phyloP scores from a whole-genome alignment of 192 early-diverging fungal species.

The Podila clonocystis region DNA sequence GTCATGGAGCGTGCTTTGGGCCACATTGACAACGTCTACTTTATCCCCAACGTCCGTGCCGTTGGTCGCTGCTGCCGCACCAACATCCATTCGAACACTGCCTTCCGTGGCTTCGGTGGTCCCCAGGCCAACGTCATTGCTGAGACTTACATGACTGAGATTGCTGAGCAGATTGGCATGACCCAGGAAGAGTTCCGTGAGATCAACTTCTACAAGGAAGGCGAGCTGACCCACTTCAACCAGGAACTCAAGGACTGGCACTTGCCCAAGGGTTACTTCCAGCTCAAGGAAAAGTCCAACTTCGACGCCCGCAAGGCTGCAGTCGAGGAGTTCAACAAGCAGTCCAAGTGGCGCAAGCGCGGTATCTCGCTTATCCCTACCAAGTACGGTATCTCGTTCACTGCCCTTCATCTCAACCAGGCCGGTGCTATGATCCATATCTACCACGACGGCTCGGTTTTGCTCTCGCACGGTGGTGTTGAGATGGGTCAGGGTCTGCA shows the following conservation, averaged over 20 bases:
- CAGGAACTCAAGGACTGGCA: conserved; percentile 78
- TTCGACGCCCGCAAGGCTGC: conserved; percentile 62
- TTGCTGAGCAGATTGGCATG: conserved; percentile 75
- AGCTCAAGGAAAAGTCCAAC: conserved; percentile 65
- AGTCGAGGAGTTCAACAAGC: conserved; percentile 75
- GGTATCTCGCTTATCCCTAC: conserved; percentile 84
- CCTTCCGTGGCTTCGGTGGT: conserved; percentile 87
- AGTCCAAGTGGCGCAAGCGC: conserved; percentile 79
- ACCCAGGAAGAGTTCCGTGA: conserved; percentile 70
- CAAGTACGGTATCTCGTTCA: conserved; percentile 86
- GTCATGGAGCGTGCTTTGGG: conserved; percentile 81
- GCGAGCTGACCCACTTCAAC: conserved; percentile 77
- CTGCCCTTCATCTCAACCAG: conserved; percentile 81
- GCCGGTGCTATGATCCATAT: conserved; percentile 86
- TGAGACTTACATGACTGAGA: conserved; percentile 81
- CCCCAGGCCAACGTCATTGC: conserved; percentile 87
- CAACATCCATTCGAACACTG: conserved; percentile 88
- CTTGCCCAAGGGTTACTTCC: conserved; percentile 73
- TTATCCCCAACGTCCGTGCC: conserved; percentile 73
- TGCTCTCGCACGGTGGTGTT: conserved; percentile 85
- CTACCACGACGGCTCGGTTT: conserved; percentile 86
- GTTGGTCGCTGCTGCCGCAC: conserved; percentile 81
- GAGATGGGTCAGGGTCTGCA: conserved; percentile 95
- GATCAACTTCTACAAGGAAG: conserved; percentile 77
- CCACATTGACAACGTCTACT: conserved; percentile 85